Evolutionary conservation across 352 stramenopile species (phyloP), one percentile per base, ranked within the genome.

Genomic region (Phytophthora fragariaefolia): DNA sequence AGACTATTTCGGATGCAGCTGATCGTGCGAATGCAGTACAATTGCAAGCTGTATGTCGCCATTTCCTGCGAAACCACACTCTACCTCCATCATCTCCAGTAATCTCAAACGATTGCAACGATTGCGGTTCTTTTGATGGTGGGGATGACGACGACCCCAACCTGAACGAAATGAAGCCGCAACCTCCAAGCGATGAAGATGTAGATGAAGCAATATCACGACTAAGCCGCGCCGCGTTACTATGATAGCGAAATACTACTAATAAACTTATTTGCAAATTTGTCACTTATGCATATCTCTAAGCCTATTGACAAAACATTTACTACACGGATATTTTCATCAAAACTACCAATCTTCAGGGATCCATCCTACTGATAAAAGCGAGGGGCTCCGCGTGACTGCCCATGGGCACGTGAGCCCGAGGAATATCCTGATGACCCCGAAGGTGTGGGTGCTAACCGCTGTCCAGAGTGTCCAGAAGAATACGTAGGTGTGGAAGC

Each of bases 1-100:
- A 93, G 13, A 92, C 91, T 63, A 87, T 99, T 34, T 58, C 96
- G 26, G 81, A 96, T 58, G 80, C 95, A 26, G 91, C 95, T 5
- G 88, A 98, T 28, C 91, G 95, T 42, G 95, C 89, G 20, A 98
- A 98, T 71, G 89, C 96, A 3, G 55, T 80, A 15, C 95, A 98
- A 66, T 72, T 99, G 20, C 85, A 95, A 47, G 82, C 80, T 24
- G 93, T 98, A 52, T 98, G 96, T 66, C 79, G 86, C 55, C 96
- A 98, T 69, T 98, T 96, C 72, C 59, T 92, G 24, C 88, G 95
- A 42, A 98, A 99, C 61, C 76, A 92, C 48, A 53, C 58, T 69
- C 43, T 73, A 64, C 36, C 30, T 24, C 34, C 27, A 17, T 18
- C 38, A 12, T 61, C 62, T 45, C 34, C 46, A 24, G 47, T 8